Percentiles rank a stretch among this genome's conserved stretches.
phyloP scores from a whole-genome alignment of 495 filamentous ascomycete species.

The Daldinia loculata region DNA sequence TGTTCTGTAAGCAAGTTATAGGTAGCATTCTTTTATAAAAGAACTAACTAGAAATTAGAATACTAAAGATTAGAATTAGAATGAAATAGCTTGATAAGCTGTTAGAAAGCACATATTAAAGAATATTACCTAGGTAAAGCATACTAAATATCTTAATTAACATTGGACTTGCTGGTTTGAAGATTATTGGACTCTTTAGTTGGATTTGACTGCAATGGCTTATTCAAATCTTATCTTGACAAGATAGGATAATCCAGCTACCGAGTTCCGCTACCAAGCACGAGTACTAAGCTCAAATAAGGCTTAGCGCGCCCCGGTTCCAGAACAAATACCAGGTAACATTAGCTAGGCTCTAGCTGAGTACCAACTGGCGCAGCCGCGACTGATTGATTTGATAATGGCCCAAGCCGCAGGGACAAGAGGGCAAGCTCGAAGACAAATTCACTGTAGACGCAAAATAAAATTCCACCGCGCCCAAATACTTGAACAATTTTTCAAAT shows the following conservation, averaged over 20 bases:
- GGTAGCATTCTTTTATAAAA: not conserved
- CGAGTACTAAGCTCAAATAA: constrained; percentile 8
- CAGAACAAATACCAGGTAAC: constrained; percentile 11
- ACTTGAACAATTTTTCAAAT: constrained; percentile 15
- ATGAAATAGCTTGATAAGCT: no score
- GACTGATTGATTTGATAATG: constrained; percentile 39
- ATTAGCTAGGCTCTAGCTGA: constrained; percentile 11
- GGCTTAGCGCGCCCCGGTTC: constrained; percentile 21
- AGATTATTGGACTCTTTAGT: no score
- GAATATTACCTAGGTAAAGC: no score
- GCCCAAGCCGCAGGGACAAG: constrained; percentile 28
- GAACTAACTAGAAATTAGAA: no score
- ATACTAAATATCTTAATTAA: no score
- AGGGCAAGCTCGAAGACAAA: constrained; percentile 34
- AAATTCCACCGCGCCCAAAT: not conserved
- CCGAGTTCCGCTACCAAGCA: constrained; percentile 8
- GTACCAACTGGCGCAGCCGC: constrained; percentile 18
- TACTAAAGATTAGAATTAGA: no score
- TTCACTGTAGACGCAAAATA: constrained; percentile 21
- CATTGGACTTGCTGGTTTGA: not conserved
- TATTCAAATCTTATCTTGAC: not conserved
- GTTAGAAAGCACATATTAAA: no score
- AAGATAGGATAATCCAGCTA: constrained; percentile 31
- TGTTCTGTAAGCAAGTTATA: not conserved
- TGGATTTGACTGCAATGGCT: not conserved